phyloP scores from a whole-genome alignment of 768 basidiomycete species.

The Boletus speciosus region DNA sequence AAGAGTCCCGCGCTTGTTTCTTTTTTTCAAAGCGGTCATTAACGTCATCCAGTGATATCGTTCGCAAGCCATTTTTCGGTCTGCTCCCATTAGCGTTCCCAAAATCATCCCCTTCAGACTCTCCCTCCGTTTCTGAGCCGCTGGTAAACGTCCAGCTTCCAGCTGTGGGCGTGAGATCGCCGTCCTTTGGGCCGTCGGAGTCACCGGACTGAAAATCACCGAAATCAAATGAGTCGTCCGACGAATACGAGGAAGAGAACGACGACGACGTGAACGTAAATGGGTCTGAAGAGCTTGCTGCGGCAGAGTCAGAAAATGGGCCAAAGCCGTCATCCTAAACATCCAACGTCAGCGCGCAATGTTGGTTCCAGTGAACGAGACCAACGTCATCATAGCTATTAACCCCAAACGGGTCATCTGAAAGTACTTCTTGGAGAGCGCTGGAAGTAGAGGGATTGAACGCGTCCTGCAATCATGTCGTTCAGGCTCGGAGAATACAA shows the following conservation, averaged over 20 bases:
- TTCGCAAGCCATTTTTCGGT: slow-evolving; percentile 19
- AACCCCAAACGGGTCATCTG: slow-evolving; percentile 49
- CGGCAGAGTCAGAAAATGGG: slow-evolving; percentile 70
- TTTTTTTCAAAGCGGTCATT: slow-evolving; percentile 21
- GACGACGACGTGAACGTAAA: slow-evolving; percentile 46
- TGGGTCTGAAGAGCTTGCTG: slow-evolving; percentile 44
- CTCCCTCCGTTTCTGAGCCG: slow-evolving; percentile 29
- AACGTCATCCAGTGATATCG: slow-evolving; percentile 27
- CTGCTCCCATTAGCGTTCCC: slow-evolving; percentile 15
- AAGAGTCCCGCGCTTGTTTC: slow-evolving; percentile 17
- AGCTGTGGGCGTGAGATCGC: slow-evolving; percentile 58
- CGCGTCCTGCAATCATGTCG: slow-evolving; percentile 40
- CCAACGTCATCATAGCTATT: slow-evolving; percentile 49
- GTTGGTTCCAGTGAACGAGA: not conserved
- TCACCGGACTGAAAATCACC: slow-evolving; percentile 69
- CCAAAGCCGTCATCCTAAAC: slow-evolving; percentile 67
- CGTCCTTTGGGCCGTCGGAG: slow-evolving; percentile 29
- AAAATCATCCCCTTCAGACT: slow-evolving; percentile 33
- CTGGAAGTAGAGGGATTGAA: slow-evolving; percentile 40
- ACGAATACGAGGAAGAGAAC: slow-evolving; percentile 54
- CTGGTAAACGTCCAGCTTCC: slow-evolving; percentile 72
- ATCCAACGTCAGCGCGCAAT: not conserved
- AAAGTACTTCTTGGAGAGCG: slow-evolving; percentile 34
- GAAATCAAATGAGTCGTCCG: slow-evolving; percentile 73
- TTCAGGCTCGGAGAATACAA: not conserved